Conservation (phyloP, 2,329 filamentous ascomycete genomes). For the Pseudocercospora crystallina region DNA sequence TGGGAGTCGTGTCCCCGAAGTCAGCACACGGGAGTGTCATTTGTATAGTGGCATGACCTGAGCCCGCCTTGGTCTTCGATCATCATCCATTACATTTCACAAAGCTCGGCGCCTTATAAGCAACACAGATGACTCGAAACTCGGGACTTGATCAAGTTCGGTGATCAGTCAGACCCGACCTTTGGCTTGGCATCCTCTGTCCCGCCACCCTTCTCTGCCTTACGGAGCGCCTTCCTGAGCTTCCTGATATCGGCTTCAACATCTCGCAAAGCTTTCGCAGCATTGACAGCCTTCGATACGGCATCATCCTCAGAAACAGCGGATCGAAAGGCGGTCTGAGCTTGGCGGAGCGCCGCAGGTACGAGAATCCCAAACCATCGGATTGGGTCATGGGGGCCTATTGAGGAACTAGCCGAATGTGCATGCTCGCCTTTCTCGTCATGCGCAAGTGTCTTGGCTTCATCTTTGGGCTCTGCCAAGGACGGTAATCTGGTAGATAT, state of each 20-base stretch:
- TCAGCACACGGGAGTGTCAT: no score
- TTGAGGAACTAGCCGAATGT: background rate
- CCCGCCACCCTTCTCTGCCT: conserved; percentile 28
- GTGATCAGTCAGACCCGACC: no score
- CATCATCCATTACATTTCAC: no score
- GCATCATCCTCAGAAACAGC: conserved; percentile 57
- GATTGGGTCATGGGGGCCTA: conserved; percentile 52
- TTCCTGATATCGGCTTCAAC: conserved; percentile 69
- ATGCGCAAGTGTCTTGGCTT: conserved; percentile 8
- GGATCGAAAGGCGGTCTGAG: conserved; percentile 58
- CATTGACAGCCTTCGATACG: conserved; percentile 57
- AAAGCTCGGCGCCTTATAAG: no score
- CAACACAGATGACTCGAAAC: no score
- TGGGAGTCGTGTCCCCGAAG: no score
- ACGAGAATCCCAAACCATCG: conserved; percentile 57
- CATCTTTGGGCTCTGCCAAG: background rate
- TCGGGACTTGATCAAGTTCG: no score
- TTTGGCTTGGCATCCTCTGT: background rate
- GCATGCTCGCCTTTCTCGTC: conserved; percentile 3
- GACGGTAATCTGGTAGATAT: background rate
- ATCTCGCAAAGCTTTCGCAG: conserved; percentile 62
- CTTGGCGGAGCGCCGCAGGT: conserved; percentile 50
- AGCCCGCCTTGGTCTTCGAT: no score
- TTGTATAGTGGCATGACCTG: no score
- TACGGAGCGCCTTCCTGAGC: conserved; percentile 48